phyloP scores from a whole-genome alignment of 2,329 filamentous ascomycete genomes.

The Colletotrichum tanaceti region DNA sequence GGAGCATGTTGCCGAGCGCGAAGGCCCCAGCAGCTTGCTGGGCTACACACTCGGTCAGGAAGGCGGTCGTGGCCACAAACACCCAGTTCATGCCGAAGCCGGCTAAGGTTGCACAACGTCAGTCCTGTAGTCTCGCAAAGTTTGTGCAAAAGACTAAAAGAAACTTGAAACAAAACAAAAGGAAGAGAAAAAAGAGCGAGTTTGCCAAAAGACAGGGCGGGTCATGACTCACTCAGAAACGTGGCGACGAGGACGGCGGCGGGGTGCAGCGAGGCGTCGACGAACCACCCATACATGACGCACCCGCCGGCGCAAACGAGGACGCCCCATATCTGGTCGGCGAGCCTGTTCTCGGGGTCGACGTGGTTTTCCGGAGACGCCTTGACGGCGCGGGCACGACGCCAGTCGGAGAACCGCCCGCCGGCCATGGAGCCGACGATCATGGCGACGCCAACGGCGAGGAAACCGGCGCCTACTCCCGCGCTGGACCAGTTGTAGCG shows the following conservation, averaged over 20 bases:
- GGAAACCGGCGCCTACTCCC: conserved; percentile 51
- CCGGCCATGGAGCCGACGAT: conserved; percentile 51
- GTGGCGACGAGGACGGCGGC: conserved; percentile 47
- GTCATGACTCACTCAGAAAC: conserved; percentile 45
- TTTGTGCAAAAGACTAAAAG: not conserved
- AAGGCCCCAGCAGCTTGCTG: conserved; percentile 54
- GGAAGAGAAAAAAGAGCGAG: no score
- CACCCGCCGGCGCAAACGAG: conserved; percentile 52
- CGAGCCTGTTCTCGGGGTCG: conserved; percentile 53
- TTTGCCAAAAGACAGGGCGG: not conserved
- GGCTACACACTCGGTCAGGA: conserved; percentile 54
- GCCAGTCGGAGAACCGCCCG: conserved; percentile 54
- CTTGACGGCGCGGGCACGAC: conserved; percentile 43
- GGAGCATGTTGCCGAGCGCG: conserved; percentile 54
- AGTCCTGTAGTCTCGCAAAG: conserved; percentile 2
- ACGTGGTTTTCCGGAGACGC: conserved; percentile 41
- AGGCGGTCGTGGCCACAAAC: conserved; percentile 55
- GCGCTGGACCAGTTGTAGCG: conserved; percentile 51
- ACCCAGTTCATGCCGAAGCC: conserved; percentile 55
- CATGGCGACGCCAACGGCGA: conserved; percentile 44
- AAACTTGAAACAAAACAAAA: no score
- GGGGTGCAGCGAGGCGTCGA: conserved; percentile 46
- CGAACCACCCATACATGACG: conserved; percentile 56
- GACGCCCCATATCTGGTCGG: conserved; percentile 54
- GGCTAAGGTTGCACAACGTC: conserved; percentile 42